Evolutionary conservation across 1,139 yeast genomes (phyloP).

Genomic region (Debaryomyces robertsiae): DNA sequence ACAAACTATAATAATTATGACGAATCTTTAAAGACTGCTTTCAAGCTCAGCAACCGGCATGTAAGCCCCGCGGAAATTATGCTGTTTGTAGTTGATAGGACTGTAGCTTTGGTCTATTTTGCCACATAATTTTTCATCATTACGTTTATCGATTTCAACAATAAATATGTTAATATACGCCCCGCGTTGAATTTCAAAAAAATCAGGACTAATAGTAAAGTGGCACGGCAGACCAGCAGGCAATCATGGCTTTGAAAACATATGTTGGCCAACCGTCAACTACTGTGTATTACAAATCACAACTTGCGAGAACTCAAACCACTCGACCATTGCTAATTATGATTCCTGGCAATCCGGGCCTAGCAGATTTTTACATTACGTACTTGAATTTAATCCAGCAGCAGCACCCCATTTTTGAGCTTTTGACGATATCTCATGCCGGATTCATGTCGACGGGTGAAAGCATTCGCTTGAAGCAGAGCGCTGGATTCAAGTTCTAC

Average conservation of each 20-base stretch:
- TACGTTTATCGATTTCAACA: not conserved
- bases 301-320: constrained; percentile 12
- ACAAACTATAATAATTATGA: constrained; percentile 1
- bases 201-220: not conserved
- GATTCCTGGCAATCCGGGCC: constrained; percentile 72
- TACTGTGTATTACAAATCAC: constrained; percentile 28
- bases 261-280: constrained; percentile 17
- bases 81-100: too few relatives aligned
- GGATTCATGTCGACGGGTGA: constrained; percentile 45
- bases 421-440: constrained; percentile 58
- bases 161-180: not conserved
- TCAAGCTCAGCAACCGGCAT: too few relatives aligned
- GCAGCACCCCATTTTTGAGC: constrained; percentile 46
- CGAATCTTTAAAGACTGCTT: too few relatives aligned
- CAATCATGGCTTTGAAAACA: constrained; percentile 2
- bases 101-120: too few relatives aligned
- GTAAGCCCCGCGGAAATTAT: too few relatives aligned
- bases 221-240: not conserved
- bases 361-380: constrained; percentile 57
- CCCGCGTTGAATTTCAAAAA: not conserved
- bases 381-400: constrained; percentile 50
- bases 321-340: constrained; percentile 41
- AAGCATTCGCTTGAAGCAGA: constrained; percentile 9
- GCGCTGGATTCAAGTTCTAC: constrained; percentile 25
- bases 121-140: too few relatives aligned